A percentile compares a stretch with the other conserved stretches of the same genome.
These are phyloP conservation scores for Elsinoe batatas DNA, from an alignment of 2,329 filamentous ascomycete species.

Conservation along the genomic window DNA sequence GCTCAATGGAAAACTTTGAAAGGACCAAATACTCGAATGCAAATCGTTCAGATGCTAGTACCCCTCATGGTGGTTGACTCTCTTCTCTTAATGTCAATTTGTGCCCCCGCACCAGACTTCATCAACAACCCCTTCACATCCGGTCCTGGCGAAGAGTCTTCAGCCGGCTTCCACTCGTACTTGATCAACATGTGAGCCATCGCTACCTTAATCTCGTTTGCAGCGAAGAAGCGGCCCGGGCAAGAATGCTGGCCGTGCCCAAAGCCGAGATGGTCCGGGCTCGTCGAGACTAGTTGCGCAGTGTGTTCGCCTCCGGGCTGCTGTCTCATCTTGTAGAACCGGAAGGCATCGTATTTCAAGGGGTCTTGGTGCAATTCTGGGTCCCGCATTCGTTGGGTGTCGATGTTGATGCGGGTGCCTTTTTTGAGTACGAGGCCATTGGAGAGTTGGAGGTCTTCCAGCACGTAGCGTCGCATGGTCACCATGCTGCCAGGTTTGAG, in stretches of 20 bases:
- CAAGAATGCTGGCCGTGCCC: slow-evolving; percentile 13
- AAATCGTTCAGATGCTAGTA: no score
- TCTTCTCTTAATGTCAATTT: neutral
- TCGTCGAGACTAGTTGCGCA: neutral
- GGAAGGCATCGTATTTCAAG: neutral
- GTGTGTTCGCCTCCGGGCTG: neutral
- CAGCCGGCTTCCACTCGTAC: slow-evolving; percentile 1
- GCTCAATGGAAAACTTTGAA: neutral
- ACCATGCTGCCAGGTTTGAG: neutral
- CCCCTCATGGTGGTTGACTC: no score
- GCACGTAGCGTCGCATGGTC: neutral
- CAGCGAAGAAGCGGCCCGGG: slow-evolving; percentile 14
- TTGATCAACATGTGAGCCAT: neutral
- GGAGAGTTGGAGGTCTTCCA: neutral
- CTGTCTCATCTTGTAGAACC: neutral
- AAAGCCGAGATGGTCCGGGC: slow-evolving; percentile 2
- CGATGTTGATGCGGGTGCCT: neutral
- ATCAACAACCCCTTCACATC: neutral
- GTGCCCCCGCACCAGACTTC: neutral
- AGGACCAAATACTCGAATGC: no score
- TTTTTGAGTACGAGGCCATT: neutral
- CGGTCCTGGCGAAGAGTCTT: neutral
- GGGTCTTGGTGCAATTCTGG: neutral
- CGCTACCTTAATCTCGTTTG: slow-evolving; percentile 14
- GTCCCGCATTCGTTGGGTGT: neutral